Evolutionary conservation across 2,329 filamentous ascomycete species (phyloP).

Genomic region (Rhinocladiella similis): DNA sequence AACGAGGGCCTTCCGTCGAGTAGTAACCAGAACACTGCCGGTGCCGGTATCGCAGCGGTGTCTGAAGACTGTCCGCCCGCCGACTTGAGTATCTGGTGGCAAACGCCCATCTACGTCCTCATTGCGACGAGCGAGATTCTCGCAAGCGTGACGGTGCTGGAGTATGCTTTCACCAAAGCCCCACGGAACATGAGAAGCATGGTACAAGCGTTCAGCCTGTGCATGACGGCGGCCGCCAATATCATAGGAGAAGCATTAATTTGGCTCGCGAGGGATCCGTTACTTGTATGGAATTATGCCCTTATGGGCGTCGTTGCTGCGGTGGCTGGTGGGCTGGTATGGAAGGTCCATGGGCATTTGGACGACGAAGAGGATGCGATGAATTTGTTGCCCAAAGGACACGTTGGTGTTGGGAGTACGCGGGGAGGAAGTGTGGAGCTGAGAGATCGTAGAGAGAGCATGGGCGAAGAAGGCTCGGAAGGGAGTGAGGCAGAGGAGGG

Average conservation of each 20-base stretch:
- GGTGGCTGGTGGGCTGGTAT: constrained; percentile 58
- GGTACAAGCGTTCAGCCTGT: constrained; percentile 2
- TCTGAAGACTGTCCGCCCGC: constrained; percentile 43
- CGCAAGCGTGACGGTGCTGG: constrained; percentile 66
- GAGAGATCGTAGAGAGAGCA: neutral
- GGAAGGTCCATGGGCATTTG: constrained; percentile 63
- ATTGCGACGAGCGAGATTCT: constrained; percentile 59
- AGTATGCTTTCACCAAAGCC: constrained; percentile 74
- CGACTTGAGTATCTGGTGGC: constrained; percentile 41
- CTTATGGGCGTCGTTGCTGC: constrained; percentile 63
- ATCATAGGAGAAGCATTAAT: constrained; percentile 67
- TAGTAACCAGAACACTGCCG: neutral
- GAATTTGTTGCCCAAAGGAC: constrained; percentile 44
- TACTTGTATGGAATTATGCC: constrained; percentile 71
- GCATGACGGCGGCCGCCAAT: neutral
- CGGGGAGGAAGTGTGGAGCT: neutral
- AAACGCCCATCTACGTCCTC: constrained; percentile 52
- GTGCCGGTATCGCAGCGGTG: neutral
- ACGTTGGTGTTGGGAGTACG: neutral
- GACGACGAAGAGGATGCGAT: constrained; percentile 68
- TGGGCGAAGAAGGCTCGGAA: neutral
- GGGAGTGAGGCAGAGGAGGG: neutral
- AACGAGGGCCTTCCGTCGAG: neutral
- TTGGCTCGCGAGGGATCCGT: constrained; percentile 61
- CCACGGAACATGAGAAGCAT: constrained; percentile 59